phyloP scores from a whole-genome alignment of 176 grass and related monocot species.

The Puya raimondii region DNA sequence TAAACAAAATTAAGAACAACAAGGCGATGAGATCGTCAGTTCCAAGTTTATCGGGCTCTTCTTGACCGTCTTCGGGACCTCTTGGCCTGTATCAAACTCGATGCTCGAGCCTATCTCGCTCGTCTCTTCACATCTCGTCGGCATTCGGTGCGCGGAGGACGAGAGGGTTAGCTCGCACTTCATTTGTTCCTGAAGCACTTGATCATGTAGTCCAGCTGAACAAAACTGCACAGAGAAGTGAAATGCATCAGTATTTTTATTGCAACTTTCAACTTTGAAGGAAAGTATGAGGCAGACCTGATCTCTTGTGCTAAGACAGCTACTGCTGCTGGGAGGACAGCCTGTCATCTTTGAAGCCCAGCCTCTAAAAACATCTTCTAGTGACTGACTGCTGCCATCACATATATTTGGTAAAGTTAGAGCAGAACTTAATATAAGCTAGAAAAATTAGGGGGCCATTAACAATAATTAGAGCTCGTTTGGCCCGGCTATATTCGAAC shows the following conservation, averaged over 20 bases:
- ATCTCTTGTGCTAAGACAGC: not conserved
- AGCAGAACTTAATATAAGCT: not conserved
- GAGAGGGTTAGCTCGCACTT: not conserved
- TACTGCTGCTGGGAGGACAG: too few relatives aligned
- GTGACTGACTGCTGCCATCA: slow-evolving; percentile 20
- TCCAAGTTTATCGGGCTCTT: not conserved
- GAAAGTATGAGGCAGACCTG: not conserved
- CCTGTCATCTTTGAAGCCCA: slow-evolving; percentile 21
- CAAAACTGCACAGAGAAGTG: not conserved
- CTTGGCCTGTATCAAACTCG: not conserved
- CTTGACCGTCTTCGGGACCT: not conserved
- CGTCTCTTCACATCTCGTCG: not conserved
- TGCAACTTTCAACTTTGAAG: not conserved
- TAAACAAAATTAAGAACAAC: slow-evolving; percentile 5
- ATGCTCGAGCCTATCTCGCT: not conserved
- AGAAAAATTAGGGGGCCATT: not conserved
- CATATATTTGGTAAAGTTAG: not conserved
- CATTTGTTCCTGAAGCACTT: not conserved
- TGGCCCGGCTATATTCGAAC: too few relatives aligned
- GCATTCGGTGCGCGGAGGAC: not conserved
- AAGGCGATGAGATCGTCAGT: not conserved
- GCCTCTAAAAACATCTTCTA: slow-evolving; percentile 25
- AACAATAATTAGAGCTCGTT: not conserved
- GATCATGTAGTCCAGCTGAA: not conserved
- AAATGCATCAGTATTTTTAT: not conserved